Evolutionary conservation across 805 yeast genomes (phyloP).

Genomic region (Cyberlindnera samutprakarnensis): DNA sequence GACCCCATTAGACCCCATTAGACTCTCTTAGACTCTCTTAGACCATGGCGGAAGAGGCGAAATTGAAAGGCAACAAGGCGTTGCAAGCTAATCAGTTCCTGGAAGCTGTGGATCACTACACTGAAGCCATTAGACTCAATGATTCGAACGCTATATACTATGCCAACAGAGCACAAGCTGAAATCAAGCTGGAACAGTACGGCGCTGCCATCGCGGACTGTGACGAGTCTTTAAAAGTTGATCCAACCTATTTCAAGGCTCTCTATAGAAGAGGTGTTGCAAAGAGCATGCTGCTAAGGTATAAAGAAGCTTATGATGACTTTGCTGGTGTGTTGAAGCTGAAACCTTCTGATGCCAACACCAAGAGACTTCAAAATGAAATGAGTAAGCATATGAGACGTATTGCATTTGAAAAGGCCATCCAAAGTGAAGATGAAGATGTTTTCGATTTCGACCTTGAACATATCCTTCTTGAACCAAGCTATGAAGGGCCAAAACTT

Average conservation of each 20-base stretch:
- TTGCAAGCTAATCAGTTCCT: constrained; percentile 59
- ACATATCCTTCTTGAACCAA: constrained; percentile 34
- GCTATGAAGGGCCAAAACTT: constrained; percentile 54
- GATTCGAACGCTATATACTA: constrained; percentile 51
- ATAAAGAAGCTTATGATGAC: constrained; percentile 66
- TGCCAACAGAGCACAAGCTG: constrained; percentile 87
- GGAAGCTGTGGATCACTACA: constrained; percentile 63
- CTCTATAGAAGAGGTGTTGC: constrained; percentile 87
- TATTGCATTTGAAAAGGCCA: constrained; percentile 80
- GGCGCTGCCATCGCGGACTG: constrained; percentile 84
- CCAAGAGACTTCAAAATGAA: constrained; percentile 53
- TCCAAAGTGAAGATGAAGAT: constrained; percentile 69
- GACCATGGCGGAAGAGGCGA: constrained; percentile 41
- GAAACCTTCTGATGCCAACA: constrained; percentile 63
- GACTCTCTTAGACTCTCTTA: too few relatives aligned
- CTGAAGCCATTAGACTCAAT: constrained; percentile 66
- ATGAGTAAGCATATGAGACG: constrained; percentile 60
- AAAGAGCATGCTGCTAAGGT: constrained; percentile 63
- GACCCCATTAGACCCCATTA: too few relatives aligned
- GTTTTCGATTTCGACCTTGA: constrained; percentile 15
- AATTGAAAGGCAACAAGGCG: constrained; percentile 66
- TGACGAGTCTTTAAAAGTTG: constrained; percentile 57
- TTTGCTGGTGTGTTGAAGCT: constrained; percentile 52
- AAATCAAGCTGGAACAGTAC: constrained; percentile 77
- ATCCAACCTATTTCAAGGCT: constrained; percentile 65